Percentiles rank a stretch among this genome's conserved stretches.
These are phyloP conservation scores for Aureobasidium sp. DNA, from an alignment of 2,329 filamentous ascomycete species.

Conservation along the genomic window DNA sequence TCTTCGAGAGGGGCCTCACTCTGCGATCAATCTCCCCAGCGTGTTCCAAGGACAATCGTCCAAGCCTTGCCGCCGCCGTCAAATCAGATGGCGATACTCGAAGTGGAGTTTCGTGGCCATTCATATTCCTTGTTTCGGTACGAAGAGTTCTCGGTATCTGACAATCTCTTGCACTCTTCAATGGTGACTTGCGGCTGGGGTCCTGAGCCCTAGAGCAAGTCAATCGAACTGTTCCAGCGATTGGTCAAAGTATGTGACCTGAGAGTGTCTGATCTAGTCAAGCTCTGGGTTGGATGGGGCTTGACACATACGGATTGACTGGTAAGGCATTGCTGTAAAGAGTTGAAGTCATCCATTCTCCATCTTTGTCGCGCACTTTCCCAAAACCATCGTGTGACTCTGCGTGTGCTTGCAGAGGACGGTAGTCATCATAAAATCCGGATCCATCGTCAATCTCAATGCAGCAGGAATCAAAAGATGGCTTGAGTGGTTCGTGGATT, in stretches of 20 bases:
- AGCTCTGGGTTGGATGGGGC: slow-evolving; percentile 12
- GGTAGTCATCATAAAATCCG: background rate
- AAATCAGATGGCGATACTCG: background rate
- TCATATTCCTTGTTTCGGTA: background rate
- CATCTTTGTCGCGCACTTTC: background rate
- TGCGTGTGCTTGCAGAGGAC: background rate
- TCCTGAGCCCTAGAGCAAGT: slow-evolving; percentile 7
- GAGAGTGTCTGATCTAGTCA: background rate
- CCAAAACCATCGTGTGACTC: background rate
- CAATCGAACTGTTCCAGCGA: slow-evolving; percentile 1
- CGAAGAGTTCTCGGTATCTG: background rate
- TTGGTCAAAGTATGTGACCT: slow-evolving; percentile 9
- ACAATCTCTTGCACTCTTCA: background rate
- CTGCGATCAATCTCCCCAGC: background rate
- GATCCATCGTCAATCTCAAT: background rate
- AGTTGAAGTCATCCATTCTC: slow-evolving; percentile 4
- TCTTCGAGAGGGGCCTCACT: background rate
- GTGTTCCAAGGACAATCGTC: background rate
- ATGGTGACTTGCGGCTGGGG: background rate
- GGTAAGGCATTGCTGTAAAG: background rate
- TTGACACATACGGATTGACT: slow-evolving; percentile 11
- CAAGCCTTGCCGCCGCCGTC: slow-evolving; percentile 1
- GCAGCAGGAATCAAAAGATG: slow-evolving; percentile 3
- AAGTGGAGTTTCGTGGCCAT: background rate
- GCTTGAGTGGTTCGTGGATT: slow-evolving; percentile 3